phyloP scores from a whole-genome alignment of 2,329 filamentous ascomycete genomes.

The Ascochyta lentis region DNA sequence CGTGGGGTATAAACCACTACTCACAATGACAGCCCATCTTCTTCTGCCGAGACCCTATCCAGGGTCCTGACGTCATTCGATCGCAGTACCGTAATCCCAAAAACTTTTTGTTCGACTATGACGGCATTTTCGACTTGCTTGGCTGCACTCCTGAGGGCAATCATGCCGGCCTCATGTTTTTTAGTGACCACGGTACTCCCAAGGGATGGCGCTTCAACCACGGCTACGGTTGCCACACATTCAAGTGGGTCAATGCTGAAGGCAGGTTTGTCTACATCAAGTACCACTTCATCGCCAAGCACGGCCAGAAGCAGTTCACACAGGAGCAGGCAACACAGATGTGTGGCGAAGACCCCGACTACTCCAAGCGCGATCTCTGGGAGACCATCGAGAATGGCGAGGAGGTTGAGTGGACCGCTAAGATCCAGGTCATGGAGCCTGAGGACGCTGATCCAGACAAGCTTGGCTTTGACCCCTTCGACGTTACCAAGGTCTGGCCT shows the following conservation, averaged over 20 bases:
- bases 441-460: slow-evolving; percentile 56
- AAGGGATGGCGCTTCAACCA: slow-evolving; percentile 52
- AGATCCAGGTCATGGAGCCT: slow-evolving; percentile 56
- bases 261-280: slow-evolving; percentile 61
- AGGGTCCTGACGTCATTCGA: slow-evolving; percentile 57
- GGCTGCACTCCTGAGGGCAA: slow-evolving; percentile 57
- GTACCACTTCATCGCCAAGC: slow-evolving; percentile 57
- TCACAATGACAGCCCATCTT: slow-evolving; percentile 51
- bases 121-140: slow-evolving; percentile 58
- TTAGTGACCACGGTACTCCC: slow-evolving; percentile 59
- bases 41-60: slow-evolving; percentile 58
- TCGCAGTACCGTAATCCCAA: slow-evolving; percentile 56
- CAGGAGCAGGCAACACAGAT: slow-evolving; percentile 54
- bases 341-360: slow-evolving; percentile 59
- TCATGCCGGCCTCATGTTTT: slow-evolving; percentile 59
- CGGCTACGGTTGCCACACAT: slow-evolving; percentile 57
- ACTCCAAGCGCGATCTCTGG: slow-evolving; percentile 57
- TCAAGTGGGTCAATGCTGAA: slow-evolving; percentile 57
- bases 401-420: slow-evolving; percentile 53
- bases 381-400: slow-evolving; percentile 53
- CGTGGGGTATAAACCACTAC: not conserved
- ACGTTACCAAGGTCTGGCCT: slow-evolving; percentile 63
- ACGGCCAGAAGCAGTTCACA: slow-evolving; percentile 58
- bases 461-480: slow-evolving; percentile 61
- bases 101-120: slow-evolving; percentile 59